Conservation (phyloP, 2,329 filamentous ascomycete genomes). For the Penicillium sclerotigenum region DNA sequence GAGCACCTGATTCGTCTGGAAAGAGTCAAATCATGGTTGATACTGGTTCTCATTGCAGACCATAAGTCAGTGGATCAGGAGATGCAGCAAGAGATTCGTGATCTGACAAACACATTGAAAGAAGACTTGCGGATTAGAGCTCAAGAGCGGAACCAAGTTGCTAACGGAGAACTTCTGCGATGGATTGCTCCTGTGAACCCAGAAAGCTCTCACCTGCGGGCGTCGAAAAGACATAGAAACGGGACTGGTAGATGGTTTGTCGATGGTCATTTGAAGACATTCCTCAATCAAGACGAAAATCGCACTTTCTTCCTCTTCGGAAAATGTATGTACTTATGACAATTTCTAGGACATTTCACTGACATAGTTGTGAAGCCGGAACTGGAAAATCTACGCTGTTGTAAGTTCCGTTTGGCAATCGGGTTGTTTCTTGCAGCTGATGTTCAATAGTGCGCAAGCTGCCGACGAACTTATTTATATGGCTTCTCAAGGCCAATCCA, state of each 20-base stretch:
- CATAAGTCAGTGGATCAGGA: conserved; percentile 13
- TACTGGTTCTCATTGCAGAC: conserved; percentile 22
- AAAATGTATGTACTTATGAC: conserved; percentile 15
- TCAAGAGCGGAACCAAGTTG: conserved; percentile 11
- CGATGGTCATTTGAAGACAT: conserved; percentile 11
- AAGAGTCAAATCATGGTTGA: conserved; percentile 24
- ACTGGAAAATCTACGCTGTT: conserved; percentile 22
- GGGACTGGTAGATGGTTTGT: conserved; percentile 20
- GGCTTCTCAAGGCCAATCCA: conserved; percentile 1
- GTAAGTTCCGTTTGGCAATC: conserved; percentile 3
- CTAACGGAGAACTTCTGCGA: conserved; percentile 12
- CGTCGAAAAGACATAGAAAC: conserved; percentile 7
- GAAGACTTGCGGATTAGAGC: conserved; percentile 17
- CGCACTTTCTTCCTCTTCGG: conserved; percentile 15
- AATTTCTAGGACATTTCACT: not conserved
- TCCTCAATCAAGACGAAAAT: conserved; percentile 4
- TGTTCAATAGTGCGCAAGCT: conserved; percentile 12
- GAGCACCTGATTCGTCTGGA: conserved; percentile 15
- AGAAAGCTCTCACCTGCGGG: conserved; percentile 15
- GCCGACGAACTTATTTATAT: conserved; percentile 13
- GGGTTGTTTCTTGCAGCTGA: not conserved
- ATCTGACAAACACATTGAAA: conserved; percentile 9
- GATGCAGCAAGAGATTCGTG: conserved; percentile 15
- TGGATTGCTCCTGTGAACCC: conserved; percentile 23
- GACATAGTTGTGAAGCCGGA: conserved; percentile 11